phyloP scores from a whole-genome alignment of 331 rosid species.

The Telfairia occidentalis region DNA sequence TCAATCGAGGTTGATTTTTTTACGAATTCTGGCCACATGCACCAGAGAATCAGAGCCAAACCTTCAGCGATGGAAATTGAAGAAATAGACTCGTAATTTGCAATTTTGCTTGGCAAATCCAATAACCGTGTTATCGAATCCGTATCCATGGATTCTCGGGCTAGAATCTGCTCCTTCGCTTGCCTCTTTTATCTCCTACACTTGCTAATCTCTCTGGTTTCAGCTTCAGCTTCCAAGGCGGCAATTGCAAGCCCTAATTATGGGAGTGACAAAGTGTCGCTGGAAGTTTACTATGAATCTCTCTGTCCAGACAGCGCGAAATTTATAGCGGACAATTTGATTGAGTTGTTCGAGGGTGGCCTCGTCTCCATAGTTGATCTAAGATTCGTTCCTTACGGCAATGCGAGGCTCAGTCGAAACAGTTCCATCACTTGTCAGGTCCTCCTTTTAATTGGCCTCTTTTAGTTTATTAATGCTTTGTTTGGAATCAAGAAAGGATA shows the following conservation, averaged over 20 bases:
- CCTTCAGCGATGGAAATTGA: neutral
- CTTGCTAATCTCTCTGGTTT: neutral
- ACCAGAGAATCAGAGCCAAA: neutral
- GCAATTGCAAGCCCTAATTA: neutral
- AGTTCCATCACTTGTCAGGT: slow-evolving; percentile 70
- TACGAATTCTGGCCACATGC: neutral
- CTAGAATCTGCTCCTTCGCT: neutral
- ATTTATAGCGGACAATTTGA: slow-evolving; percentile 49
- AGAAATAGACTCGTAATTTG: neutral
- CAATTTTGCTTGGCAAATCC: neutral
- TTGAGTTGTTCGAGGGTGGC: slow-evolving; percentile 47
- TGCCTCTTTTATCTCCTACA: neutral
- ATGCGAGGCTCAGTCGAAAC: slow-evolving; percentile 48
- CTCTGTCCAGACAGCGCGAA: slow-evolving; percentile 61
- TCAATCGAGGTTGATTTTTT: neutral
- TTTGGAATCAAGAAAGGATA: no score
- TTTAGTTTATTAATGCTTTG: neutral
- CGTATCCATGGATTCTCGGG: neutral
- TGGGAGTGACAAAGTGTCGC: neutral
- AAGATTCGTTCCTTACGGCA: slow-evolving; percentile 74
- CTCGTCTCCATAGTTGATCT: slow-evolving; percentile 58
- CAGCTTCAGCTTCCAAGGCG: neutral
- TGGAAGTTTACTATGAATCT: slow-evolving; percentile 66
- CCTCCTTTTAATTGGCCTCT: neutral
- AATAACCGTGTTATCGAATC: neutral